These are phyloP conservation scores for Chlorella ohadii DNA, from an alignment of 139 green algal species.

Conservation along the genomic window DNA sequence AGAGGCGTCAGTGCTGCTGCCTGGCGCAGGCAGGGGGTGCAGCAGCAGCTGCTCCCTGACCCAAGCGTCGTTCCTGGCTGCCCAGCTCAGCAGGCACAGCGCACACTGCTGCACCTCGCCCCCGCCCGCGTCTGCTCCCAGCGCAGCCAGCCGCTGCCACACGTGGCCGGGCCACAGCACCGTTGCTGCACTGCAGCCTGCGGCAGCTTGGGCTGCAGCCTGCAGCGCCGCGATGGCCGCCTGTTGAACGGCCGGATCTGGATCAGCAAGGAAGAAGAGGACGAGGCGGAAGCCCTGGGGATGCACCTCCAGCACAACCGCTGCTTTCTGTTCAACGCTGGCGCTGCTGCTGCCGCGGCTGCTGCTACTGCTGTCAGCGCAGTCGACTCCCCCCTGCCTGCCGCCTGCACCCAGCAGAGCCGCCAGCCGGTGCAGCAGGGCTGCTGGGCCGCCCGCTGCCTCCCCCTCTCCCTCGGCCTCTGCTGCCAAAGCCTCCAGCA, in stretches of 20 bases:
- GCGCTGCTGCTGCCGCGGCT: not conserved
- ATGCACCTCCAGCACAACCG: not conserved
- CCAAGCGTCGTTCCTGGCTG: constrained; percentile 3
- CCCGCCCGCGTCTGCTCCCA: not conserved
- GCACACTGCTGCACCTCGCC: not conserved
- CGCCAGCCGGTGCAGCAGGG: not conserved
- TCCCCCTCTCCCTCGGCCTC: constrained; percentile 11
- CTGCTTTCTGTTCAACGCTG: not conserved
- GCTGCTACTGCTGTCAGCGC: not conserved
- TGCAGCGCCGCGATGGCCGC: not conserved
- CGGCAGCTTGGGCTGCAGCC: not conserved
- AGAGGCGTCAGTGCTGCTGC: not conserved
- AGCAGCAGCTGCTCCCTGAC: constrained; percentile 16
- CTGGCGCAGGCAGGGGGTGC: not conserved
- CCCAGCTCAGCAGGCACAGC: constrained; percentile 23
- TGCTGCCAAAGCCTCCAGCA: not conserved
- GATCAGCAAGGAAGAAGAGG: constrained; percentile 9
- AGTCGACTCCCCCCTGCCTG: not conserved
- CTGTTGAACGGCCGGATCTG: not conserved
- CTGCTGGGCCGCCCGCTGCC: not conserved
- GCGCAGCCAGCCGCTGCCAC: constrained; percentile 17
- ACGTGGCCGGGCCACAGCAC: constrained; percentile 24
- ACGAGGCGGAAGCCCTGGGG: not conserved
- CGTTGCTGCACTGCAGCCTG: not conserved
- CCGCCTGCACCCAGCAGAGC: not conserved